phyloP scores from a whole-genome alignment of 805 yeast species.

The Metschnikowia gruessii region DNA sequence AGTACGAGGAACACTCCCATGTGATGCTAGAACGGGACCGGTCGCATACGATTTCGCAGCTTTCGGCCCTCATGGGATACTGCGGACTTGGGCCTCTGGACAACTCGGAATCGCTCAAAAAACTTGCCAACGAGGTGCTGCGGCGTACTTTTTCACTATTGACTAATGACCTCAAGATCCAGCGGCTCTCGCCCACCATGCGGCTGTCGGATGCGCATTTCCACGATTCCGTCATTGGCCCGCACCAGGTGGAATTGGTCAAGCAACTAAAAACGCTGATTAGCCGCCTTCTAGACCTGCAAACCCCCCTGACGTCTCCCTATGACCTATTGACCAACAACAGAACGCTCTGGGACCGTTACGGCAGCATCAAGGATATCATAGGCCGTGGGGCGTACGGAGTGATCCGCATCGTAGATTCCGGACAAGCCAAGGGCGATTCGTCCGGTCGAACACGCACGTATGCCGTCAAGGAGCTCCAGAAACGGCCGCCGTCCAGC shows the following conservation, averaged over 20 bases:
- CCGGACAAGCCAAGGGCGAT: constrained; percentile 11
- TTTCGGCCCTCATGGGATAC: constrained; percentile 33
- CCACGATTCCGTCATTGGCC: constrained; percentile 29
- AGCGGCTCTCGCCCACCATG: constrained; percentile 25
- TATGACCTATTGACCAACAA: constrained; percentile 11
- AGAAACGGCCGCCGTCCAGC: constrained; percentile 18
- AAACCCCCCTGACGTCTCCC: constrained; percentile 1
- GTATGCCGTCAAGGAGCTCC: constrained; percentile 37
- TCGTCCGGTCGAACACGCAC: constrained; percentile 8
- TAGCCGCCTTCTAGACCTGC: constrained; percentile 15
- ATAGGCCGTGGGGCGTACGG: constrained; percentile 50
- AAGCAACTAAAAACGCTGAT: constrained; percentile 22
- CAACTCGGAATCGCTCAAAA: constrained; percentile 18
- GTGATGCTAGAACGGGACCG: constrained; percentile 21
- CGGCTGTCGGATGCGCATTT: constrained; percentile 18
- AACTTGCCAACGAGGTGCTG: constrained; percentile 34
- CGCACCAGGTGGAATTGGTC: constrained; percentile 27
- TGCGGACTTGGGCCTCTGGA: constrained; percentile 29
- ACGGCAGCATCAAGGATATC: constrained; percentile 33
- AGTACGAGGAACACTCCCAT: constrained; percentile 31
- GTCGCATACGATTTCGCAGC: constrained; percentile 22
- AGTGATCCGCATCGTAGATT: constrained; percentile 41
- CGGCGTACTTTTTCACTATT: constrained; percentile 32
- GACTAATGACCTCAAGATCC: constrained; percentile 22
- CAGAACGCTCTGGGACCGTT: constrained; percentile 32